phyloP scores from a whole-genome alignment of 768 basidiomycete genomes.

The Trametes elegans region DNA sequence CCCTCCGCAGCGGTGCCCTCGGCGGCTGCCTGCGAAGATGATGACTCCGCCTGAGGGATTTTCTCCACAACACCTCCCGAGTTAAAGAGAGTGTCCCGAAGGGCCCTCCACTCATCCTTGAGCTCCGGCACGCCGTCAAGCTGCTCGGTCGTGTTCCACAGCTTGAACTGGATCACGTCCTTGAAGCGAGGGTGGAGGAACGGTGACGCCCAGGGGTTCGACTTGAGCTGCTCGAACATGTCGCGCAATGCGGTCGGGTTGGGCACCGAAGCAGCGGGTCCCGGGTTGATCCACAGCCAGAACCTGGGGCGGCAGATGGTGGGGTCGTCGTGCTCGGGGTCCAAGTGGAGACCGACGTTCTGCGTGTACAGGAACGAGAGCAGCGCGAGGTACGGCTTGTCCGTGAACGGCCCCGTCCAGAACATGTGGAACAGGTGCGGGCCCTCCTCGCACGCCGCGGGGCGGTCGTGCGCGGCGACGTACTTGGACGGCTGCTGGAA shows the following conservation, averaged over 20 bases:
- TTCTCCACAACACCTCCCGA: constrained; percentile 77
- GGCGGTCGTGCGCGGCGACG: constrained; percentile 53
- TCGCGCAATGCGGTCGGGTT: constrained; percentile 78
- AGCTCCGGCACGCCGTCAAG: constrained; percentile 89
- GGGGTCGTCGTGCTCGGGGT: constrained; percentile 45
- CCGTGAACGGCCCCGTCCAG: constrained; percentile 98
- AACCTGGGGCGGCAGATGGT: constrained; percentile 84
- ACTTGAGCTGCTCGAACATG: constrained; percentile 79
- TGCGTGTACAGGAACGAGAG: constrained; percentile 96
- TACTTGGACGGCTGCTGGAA: constrained; percentile 54
- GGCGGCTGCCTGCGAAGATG: constrained; percentile 11
- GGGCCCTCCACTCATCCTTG: constrained; percentile 83
- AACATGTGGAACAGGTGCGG: constrained; percentile 97
- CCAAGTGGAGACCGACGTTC: constrained; percentile 79
- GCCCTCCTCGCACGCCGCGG: constrained; percentile 71
- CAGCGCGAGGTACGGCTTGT: constrained; percentile 95
- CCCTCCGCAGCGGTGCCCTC: background rate
- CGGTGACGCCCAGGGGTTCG: constrained; percentile 92
- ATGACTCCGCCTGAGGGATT: constrained; percentile 46
- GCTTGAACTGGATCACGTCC: constrained; percentile 89
- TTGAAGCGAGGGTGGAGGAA: constrained; percentile 92
- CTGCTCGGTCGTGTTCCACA: constrained; percentile 99
- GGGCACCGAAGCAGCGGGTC: constrained; percentile 88
- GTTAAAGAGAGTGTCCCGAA: constrained; percentile 79
- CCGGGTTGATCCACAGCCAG: constrained; percentile 99